Base-by-base conservation (phyloP, 2,329 filamentous ascomycete genomes). In the Helminthosporium solani region DNA sequence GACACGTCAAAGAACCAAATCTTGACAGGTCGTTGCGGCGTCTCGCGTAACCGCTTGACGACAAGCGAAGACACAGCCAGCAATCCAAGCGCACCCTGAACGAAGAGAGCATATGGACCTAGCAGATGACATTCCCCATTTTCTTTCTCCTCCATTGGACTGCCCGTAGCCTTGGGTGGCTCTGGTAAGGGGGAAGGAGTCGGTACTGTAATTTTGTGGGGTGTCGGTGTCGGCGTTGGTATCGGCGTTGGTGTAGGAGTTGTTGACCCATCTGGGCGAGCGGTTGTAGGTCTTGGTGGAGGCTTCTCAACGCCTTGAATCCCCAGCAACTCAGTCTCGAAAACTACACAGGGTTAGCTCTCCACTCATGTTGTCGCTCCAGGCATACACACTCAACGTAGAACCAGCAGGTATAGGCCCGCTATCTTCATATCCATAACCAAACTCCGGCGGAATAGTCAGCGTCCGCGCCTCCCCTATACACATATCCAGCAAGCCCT, bases 1-100 rank as follows among this genome's bases (percentile, higher is more conserved):
- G 90, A 95, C 19, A 85, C 94, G 67, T 99, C 94, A 70, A 97
- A 99, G 70, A 88, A 91, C 92, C 94, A 99, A 56, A 99, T 90
- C 78, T 95, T 95, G 64, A 97, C 66, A 1, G 92, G 92, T 44
- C 94, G 82, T 68, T 96, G 92, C 1, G 94, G 92, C 46, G 88
- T 81, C 73, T 99, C 94, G 55, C 88, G 83, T 84, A 87, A 96
- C 58, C 94, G 82, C 76, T 99, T 99, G 76, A 84, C 95, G 7
- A 97, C 92, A 39, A 99, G 80, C 1, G 90, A 88, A 44, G 92
- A 76, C 42, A 97, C 74, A 7, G 94, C 94, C 45, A 96, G 75
- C 15, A 79, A 82, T 15, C 94, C 94, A 15, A 99, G 82, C 1
- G 90, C 88, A 34, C 83, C 86, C 75, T 99, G 94, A 5, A 99